Base-by-base conservation (phyloP, 495 filamentous ascomycete species). In the Podospora tetraspora region DNA sequence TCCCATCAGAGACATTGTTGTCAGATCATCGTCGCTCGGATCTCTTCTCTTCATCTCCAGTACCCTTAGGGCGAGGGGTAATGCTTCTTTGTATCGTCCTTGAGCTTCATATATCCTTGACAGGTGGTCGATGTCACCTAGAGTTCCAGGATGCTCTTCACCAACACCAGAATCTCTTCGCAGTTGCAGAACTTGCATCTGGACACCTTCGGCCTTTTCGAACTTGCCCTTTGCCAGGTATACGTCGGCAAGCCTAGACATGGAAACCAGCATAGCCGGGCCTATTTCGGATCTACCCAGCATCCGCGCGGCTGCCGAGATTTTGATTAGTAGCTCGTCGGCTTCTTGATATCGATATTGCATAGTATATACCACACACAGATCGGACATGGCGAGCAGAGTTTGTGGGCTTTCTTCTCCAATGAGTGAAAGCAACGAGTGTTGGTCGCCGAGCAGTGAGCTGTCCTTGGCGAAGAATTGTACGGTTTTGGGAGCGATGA, bases 201-300 rank as follows among this genome's bases (percentile, higher is more conserved):
- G 13, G n/a, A 71, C 11, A n/a, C 16, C 12, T 52, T 79, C 75
- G 1, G 80, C 82, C 56, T 81, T 70, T 5, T 76, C 66, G 69
- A 66, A 81, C 16, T 72, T 71, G 10, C 77, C 80, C 63, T 76
- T 75, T 24, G 67, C 59, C 58, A 1, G 7, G 22, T 68, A 62
- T 0, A 29, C 59, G 1, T 0, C 16, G 22, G 57, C 73, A 10
- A 59, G 11, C 65, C 27, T 25, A 67, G 64, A 0, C 23, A 19
- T 57, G 34, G 13, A 43, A 19, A 43, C 34, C 34, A 43, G 34
- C 34, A 4, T 6, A 43, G 13, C 13, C 3, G 3, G 34, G 70
- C 64, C 66, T 29, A 70, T 43, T 66, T 43, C 34, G 64, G 25
- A 67, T 61, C 21, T 3, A n/a, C n/a, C n/a, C n/a, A n/a, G n/a